These are phyloP conservation scores for Pythium diclinum DNA, from an alignment of 352 stramenopile species.

Conservation along the genomic window DNA sequence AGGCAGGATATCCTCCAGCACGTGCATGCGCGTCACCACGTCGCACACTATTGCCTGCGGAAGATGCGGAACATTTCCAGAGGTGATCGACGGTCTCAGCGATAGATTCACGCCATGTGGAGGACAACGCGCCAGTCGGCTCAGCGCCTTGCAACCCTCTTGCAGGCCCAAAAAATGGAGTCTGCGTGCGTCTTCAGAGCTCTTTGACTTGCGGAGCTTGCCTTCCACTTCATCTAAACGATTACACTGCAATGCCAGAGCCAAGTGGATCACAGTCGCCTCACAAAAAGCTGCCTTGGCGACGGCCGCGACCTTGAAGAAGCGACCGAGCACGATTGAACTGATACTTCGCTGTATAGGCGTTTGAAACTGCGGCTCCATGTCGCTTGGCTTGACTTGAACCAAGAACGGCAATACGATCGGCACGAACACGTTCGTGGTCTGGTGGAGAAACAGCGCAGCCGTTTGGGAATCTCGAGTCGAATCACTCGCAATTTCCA, in stretches of 20 bases:
- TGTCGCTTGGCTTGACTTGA: slow-evolving; percentile 52
- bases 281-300: slow-evolving; percentile 51
- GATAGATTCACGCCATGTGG: slow-evolving; percentile 31
- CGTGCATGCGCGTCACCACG: slow-evolving; percentile 57
- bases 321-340: slow-evolving; percentile 57
- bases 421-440: slow-evolving; percentile 32
- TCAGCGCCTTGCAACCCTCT: slow-evolving; percentile 61
- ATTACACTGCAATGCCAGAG: slow-evolving; percentile 71
- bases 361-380: slow-evolving; percentile 48
- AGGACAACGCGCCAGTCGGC: slow-evolving; percentile 47
- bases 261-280: slow-evolving; percentile 55
- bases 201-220: slow-evolving; percentile 22
- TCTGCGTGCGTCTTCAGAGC: slow-evolving; percentile 31
- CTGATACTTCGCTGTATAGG: slow-evolving; percentile 63
- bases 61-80: slow-evolving; percentile 40
- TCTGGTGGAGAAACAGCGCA: slow-evolving; percentile 41
- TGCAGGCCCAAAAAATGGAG: slow-evolving; percentile 49
- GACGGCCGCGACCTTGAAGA: slow-evolving; percentile 41
- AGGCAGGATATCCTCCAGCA: slow-evolving; percentile 62
- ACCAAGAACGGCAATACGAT: slow-evolving; percentile 50
- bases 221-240: slow-evolving; percentile 62
- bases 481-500: slow-evolving; percentile 39
- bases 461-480: slow-evolving; percentile 27
- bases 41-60: slow-evolving; percentile 66
- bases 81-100: slow-evolving; percentile 48